These are phyloP conservation scores for Trichophyton schoenleinii DNA, from an alignment of 2,329 filamentous ascomycete species.

Conservation along the genomic window DNA sequence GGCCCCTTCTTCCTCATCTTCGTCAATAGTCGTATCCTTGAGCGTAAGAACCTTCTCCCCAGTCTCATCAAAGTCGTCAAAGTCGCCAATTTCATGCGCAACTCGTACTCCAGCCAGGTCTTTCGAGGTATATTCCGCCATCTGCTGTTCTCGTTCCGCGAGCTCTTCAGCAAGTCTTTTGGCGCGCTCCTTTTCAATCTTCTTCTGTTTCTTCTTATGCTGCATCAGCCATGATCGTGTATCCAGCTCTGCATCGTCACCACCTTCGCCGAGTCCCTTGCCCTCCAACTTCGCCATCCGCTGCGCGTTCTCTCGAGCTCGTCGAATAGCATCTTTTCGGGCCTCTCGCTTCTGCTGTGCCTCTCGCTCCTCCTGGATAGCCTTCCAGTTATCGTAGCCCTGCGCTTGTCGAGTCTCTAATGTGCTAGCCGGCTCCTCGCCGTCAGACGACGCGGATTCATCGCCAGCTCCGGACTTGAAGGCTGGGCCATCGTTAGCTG, in stretches of 20 bases:
- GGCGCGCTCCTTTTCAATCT: constrained; percentile 63
- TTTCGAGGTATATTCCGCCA: constrained; percentile 66
- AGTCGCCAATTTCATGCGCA: constrained; percentile 69
- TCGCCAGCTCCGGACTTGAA: constrained; percentile 45
- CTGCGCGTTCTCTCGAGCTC: constrained; percentile 71
- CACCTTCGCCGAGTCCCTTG: constrained; percentile 63
- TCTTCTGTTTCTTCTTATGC: constrained; percentile 88
- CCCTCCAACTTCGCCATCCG: constrained; percentile 66
- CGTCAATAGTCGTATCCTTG: constrained; percentile 80
- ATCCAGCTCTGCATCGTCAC: constrained; percentile 53
- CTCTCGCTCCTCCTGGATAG: constrained; percentile 53
- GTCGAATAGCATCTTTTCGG: constrained; percentile 70
- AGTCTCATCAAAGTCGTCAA: constrained; percentile 63
- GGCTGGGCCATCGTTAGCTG: constrained; percentile 38
- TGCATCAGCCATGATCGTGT: constrained; percentile 77
- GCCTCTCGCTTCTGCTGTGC: constrained; percentile 69
- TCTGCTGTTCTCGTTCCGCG: constrained; percentile 58
- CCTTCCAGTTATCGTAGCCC: constrained; percentile 40
- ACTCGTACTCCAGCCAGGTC: constrained; percentile 87
- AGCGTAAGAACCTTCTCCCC: constrained; percentile 84
- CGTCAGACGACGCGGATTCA: constrained; percentile 31
- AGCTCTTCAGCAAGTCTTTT: constrained; percentile 62
- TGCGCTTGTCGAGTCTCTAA: constrained; percentile 52
- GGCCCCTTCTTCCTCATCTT: constrained; percentile 75
- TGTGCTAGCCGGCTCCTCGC: constrained; percentile 66